Evolutionary conservation across 768 basidiomycete species (phyloP).

Genomic region (Phaeotremella fagi): DNA sequence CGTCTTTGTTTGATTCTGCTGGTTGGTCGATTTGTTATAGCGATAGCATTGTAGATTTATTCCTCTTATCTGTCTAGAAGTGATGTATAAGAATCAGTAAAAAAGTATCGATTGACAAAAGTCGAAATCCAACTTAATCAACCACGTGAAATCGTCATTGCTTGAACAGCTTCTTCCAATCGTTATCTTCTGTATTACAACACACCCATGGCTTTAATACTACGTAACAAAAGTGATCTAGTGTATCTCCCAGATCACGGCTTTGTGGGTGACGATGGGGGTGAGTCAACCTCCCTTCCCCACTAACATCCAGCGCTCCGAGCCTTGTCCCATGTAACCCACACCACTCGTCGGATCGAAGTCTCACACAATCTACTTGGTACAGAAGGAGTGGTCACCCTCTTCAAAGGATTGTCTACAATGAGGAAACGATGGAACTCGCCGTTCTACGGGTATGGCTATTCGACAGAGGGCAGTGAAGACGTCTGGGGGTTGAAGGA

Average conservation of each 20-base stretch:
- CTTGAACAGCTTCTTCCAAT: too few species aligned
- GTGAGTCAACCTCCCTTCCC: constrained; percentile 12
- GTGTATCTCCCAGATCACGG: constrained; percentile 40
- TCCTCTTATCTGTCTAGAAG: too few species aligned
- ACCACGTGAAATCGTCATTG: too few species aligned
- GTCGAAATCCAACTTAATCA: too few species aligned
- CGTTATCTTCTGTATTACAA: too few species aligned
- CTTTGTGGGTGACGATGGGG: constrained; percentile 37
- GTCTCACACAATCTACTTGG: constrained; percentile 41
- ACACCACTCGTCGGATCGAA: constrained; percentile 31
- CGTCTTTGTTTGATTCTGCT: too few species aligned
- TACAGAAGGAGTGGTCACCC: constrained; percentile 18
- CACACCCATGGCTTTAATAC: constrained; percentile 36
- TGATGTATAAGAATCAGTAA: too few species aligned
- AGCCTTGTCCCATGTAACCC: constrained; percentile 26
- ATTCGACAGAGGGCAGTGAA: background rate
- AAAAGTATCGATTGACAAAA: too few species aligned
- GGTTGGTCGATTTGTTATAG: too few species aligned
- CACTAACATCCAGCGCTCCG: constrained; percentile 20
- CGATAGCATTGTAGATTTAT: too few species aligned
- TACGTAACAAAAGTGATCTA: constrained; percentile 30
- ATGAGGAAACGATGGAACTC: constrained; percentile 26
- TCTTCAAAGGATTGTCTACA: constrained; percentile 27
- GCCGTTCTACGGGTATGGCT: background rate
- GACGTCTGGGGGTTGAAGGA: constrained; percentile 35